Conservation (phyloP, 73 alveolate genomes). For the Paramecium caudatum region DNA sequence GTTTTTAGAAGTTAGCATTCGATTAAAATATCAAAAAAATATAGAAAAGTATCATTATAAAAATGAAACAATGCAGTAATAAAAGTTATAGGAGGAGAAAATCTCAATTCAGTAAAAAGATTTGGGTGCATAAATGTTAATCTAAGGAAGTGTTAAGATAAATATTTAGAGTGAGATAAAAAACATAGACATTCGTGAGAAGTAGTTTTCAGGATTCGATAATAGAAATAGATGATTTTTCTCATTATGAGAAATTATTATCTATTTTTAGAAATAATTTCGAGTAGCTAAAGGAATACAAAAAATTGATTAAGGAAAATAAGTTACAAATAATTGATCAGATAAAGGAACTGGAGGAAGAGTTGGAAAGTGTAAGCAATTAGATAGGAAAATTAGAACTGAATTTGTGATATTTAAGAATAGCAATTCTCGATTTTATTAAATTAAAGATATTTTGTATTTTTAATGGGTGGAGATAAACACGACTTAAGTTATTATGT, state of each 20-base stretch:
- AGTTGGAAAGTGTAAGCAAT: background rate
- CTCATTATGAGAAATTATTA: slow-evolving; percentile 19
- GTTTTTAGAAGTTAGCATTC: no score
- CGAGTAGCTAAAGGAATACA: background rate
- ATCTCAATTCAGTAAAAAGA: background rate
- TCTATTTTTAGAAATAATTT: background rate
- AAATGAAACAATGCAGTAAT: slow-evolving; percentile 17
- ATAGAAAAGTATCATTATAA: background rate
- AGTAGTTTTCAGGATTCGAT: background rate
- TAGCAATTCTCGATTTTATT: slow-evolving; percentile 12
- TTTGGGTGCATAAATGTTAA: background rate
- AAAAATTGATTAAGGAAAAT: background rate
- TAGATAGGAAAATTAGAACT: slow-evolving; percentile 7
- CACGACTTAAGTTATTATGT: slow-evolving; percentile 90
- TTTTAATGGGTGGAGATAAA: slow-evolving; percentile 76
- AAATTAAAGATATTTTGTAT: slow-evolving; percentile 59
- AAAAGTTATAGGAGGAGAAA: background rate
- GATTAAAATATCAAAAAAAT: background rate
- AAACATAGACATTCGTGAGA: background rate
- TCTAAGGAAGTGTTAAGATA: background rate
- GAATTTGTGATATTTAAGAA: slow-evolving; percentile 36
- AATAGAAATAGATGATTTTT: background rate
- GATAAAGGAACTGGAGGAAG: no score
- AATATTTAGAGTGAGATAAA: background rate
- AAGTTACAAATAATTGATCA: no score